Conservation (phyloP, 2,329 filamentous ascomycete genomes). For the Dactylella cylindrospora region DNA sequence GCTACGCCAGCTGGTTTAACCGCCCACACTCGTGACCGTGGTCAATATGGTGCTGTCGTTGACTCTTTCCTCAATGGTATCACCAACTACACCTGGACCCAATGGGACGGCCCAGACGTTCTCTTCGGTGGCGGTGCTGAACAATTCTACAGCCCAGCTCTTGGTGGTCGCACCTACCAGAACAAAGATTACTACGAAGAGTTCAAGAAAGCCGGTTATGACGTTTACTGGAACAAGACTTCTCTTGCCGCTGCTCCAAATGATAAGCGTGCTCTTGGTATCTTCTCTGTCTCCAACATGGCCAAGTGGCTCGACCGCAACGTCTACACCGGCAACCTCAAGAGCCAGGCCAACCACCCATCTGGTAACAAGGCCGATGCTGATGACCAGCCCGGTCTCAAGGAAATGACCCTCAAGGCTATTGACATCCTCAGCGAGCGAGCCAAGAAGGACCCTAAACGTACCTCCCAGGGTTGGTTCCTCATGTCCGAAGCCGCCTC, state of each 20-base stretch:
- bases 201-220: slow-evolving; percentile 72
- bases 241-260: slow-evolving; percentile 63
- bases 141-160: slow-evolving; percentile 63
- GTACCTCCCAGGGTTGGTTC: slow-evolving; percentile 65
- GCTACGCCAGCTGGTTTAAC: slow-evolving; percentile 76
- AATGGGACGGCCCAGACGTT: slow-evolving; percentile 73
- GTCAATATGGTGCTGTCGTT: slow-evolving; percentile 70
- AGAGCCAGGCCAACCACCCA: slow-evolving; percentile 67
- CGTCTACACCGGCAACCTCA: slow-evolving; percentile 71
- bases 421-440: slow-evolving; percentile 72
- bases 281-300: slow-evolving; percentile 74
- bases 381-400: slow-evolving; percentile 75
- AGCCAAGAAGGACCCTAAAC: slow-evolving; percentile 55
- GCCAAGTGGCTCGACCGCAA: slow-evolving; percentile 87
- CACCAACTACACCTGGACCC: slow-evolving; percentile 78
- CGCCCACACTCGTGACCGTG: slow-evolving; percentile 70
- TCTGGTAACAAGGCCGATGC: slow-evolving; percentile 66
- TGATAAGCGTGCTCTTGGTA: slow-evolving; percentile 68
- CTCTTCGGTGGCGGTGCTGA: slow-evolving; percentile 81
- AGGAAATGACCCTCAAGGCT: slow-evolving; percentile 87
- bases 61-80: slow-evolving; percentile 75
- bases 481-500: slow-evolving; percentile 84
- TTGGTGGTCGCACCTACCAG: slow-evolving; percentile 65
- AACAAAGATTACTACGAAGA: slow-evolving; percentile 71
- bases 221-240: slow-evolving; percentile 72